Percentiles rank a stretch among this genome's conserved stretches.
These are phyloP conservation scores for Ceratopteris richardii DNA, from an alignment of 75 land plant genomes.

Conservation along the genomic window DNA sequence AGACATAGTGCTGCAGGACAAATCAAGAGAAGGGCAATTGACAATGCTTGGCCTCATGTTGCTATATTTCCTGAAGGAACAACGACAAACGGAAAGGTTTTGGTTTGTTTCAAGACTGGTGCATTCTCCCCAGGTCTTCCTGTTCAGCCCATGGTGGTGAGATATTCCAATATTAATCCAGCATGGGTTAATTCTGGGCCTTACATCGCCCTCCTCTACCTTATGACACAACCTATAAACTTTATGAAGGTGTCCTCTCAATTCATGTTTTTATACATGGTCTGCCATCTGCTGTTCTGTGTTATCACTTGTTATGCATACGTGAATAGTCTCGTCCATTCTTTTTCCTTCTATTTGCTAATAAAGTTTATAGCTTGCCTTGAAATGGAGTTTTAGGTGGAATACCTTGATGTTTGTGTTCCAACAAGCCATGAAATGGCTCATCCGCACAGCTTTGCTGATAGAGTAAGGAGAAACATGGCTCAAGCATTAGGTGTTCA, in stretches of 20 bases:
- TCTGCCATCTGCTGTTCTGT: no score
- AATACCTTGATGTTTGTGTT: slow-evolving; percentile 22
- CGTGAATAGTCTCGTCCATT: background rate
- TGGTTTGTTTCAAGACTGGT: slow-evolving; percentile 33
- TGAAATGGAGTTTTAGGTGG: slow-evolving; percentile 12
- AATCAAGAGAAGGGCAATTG: slow-evolving; percentile 26
- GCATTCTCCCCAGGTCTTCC: slow-evolving; percentile 35
- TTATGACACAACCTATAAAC: slow-evolving; percentile 32
- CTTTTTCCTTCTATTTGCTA: no score
- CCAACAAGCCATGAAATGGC: slow-evolving; percentile 18
- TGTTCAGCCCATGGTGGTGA: slow-evolving; percentile 28
- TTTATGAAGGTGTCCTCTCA: slow-evolving; percentile 26
- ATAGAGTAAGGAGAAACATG: slow-evolving; percentile 23
- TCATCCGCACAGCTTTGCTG: slow-evolving; percentile 23
- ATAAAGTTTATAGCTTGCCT: no score
- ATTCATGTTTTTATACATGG: no score
- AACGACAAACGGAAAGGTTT: slow-evolving; percentile 24
- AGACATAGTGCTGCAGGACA: slow-evolving; percentile 30
- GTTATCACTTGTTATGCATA: background rate
- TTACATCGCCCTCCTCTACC: slow-evolving; percentile 15
- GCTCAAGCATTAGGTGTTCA: slow-evolving; percentile 17
- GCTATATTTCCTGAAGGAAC: slow-evolving; percentile 34
- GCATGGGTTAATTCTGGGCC: slow-evolving; percentile 26
- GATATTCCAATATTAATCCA: slow-evolving; percentile 27
- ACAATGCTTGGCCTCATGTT: slow-evolving; percentile 33